These are phyloP conservation scores for Dictyostelium capitatum DNA, from an alignment of 78 protist genomes.

Conservation along the genomic window DNA sequence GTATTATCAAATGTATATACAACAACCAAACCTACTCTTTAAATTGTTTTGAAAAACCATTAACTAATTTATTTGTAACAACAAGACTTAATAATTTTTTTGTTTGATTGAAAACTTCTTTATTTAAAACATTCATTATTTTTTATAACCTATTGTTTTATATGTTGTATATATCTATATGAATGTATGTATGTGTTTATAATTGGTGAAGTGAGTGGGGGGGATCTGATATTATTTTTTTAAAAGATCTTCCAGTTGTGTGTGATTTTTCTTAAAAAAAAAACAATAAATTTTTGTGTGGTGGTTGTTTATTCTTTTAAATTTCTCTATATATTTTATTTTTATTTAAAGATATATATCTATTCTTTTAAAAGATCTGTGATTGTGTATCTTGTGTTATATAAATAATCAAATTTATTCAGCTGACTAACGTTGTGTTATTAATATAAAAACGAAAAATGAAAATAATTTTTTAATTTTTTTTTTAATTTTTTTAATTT, in stretches of 20 bases:
- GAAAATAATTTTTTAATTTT: too few species aligned
- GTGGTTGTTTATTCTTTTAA: background rate
- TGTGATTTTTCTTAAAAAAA: background rate
- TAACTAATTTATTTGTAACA: slow-evolving; percentile 18
- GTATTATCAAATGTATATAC: too few species aligned
- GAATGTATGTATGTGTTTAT: background rate
- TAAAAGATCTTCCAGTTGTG: too few species aligned
- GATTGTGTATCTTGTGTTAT: too few species aligned
- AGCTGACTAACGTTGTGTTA: too few species aligned
- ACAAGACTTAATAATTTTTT: background rate
- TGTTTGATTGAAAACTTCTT: slow-evolving; percentile 36
- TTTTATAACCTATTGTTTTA: background rate
- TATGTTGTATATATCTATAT: background rate
- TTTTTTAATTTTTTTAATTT: too few species aligned
- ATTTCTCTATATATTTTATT: too few species aligned
- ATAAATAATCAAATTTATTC: too few species aligned
- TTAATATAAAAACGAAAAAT: too few species aligned
- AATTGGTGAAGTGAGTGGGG: background rate
- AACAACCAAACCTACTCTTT: slow-evolving; percentile 25
- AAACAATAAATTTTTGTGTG: background rate
- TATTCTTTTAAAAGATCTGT: too few species aligned
- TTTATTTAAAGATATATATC: too few species aligned
- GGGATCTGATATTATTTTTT: too few species aligned
- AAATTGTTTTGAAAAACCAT: slow-evolving; percentile 34
- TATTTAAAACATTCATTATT: slow-evolving; percentile 16